Percentiles rank a stretch among this genome's conserved stretches.
Conservation (phyloP, 805 yeast species). For the Starmera dryadoides region DNA sequence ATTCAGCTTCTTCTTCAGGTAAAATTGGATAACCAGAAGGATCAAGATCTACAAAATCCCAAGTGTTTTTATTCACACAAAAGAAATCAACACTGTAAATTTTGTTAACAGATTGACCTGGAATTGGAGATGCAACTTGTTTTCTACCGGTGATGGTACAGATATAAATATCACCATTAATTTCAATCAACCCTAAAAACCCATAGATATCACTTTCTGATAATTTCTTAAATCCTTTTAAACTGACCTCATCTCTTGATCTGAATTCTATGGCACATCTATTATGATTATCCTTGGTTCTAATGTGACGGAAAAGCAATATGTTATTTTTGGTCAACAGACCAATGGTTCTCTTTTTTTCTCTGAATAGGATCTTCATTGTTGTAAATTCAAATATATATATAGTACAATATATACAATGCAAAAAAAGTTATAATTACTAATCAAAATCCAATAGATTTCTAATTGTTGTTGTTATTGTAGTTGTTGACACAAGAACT, state of each 20-base stretch:
- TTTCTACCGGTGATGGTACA: slow-evolving; percentile 74
- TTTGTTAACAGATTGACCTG: slow-evolving; percentile 70
- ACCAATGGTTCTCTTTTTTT: slow-evolving; percentile 32
- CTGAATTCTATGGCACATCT: slow-evolving; percentile 44
- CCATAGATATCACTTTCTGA: slow-evolving; percentile 47
- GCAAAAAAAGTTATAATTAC: too few species aligned
- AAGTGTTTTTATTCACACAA: slow-evolving; percentile 59
- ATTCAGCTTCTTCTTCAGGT: slow-evolving; percentile 27
- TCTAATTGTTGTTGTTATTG: too few species aligned
- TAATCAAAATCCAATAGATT: too few species aligned
- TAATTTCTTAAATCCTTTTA: slow-evolving; percentile 33
- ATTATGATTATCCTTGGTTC: slow-evolving; percentile 20
- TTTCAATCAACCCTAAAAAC: slow-evolving; percentile 73
- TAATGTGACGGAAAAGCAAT: slow-evolving; percentile 36
- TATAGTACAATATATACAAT: too few species aligned
- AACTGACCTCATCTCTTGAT: slow-evolving; percentile 28
- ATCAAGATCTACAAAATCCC: slow-evolving; percentile 77
- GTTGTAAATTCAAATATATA: not conserved
- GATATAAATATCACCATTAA: slow-evolving; percentile 60
- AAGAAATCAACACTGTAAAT: slow-evolving; percentile 84
- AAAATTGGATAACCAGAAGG: slow-evolving; percentile 57
- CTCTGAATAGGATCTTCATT: slow-evolving; percentile 32
- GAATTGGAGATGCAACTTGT: slow-evolving; percentile 77
- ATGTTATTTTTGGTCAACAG: slow-evolving; percentile 36
- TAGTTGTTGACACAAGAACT: too few species aligned